Base-by-base conservation (phyloP, 305 asterid species). In the Fraxinus greggii region DNA sequence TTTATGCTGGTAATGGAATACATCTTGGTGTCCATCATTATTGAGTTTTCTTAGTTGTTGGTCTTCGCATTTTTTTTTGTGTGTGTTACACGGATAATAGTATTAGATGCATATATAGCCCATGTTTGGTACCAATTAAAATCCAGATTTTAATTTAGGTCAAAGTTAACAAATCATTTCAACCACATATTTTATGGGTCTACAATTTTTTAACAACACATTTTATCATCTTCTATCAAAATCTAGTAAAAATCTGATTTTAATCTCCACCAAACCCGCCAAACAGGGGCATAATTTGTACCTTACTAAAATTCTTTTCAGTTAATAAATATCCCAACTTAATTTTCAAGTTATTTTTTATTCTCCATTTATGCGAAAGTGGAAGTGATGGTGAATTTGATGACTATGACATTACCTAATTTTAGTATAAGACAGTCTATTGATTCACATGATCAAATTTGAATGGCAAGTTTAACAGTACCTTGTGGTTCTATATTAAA, bases 1-100 rank as follows among this genome's bases (percentile, higher is more conserved):
- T 81, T 40, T 96, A 96, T 88, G 99, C 98, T 45, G 98, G 99
- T 95, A 82, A 72, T 9, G 42, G 74, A 28, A 3, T 67, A 28
- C 74, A 67, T 24, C n/a, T 67, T 26, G n/a, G 8, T 67, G 74
- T 26, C 5, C 36, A 12, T 67, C 74, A 28, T 67, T 67, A 67
- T 21, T 28, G 74, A 67, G 15, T 21, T 59, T 24, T 67, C 2
- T 26, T 67, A 13, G 74, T 10, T 3, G 19, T 28, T 7, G 19
- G 36, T 67, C 35, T 26, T 9, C 35, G 4, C 70, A 4, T 8
- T 61, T 65, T 65, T 32, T 65, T 61, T 8, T 63, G 29, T 67
- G 1, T 28, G 19, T 28, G 8, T 26, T 67, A 65, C 19, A 3
- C 7, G 72, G 73, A 65, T 65, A 12, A 10, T 65, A 8, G 5